These are phyloP conservation scores for Lenwebbia sp. DNA, from an alignment of 345 rosid genomes.

Conservation along the genomic window DNA sequence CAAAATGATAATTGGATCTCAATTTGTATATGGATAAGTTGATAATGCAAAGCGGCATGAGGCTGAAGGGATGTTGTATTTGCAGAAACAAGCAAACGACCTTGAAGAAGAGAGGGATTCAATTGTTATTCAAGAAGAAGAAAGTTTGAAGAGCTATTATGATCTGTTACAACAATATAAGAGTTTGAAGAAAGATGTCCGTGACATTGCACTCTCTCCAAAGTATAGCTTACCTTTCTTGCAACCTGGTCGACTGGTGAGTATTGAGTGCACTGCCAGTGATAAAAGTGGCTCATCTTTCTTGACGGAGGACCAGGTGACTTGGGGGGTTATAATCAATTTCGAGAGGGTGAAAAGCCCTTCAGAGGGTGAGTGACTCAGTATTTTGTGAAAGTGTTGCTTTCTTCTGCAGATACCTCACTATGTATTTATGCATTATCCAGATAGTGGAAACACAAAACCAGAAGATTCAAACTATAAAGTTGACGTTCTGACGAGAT, in stretches of 20 bases:
- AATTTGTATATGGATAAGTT: not conserved
- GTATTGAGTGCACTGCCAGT: conserved; percentile 39
- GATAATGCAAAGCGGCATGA: not conserved
- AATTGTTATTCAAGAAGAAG: conserved; percentile 86
- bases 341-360: conserved; percentile 55
- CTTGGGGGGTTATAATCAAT: conserved; percentile 85
- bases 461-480: conserved; percentile 71
- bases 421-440: conserved; percentile 3
- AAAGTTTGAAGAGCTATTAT: conserved; percentile 68
- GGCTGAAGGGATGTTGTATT: not conserved
- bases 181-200: conserved; percentile 66
- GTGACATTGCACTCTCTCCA: conserved; percentile 75
- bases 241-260: conserved; percentile 71
- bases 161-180: conserved; percentile 60
- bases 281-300: conserved; percentile 49
- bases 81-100: conserved; percentile 62
- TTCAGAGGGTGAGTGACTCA: conserved; percentile 47
- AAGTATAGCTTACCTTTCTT: conserved; percentile 74
- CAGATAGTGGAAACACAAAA: conserved; percentile 63
- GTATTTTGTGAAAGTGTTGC: not conserved
- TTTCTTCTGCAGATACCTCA: not conserved
- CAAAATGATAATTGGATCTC: not conserved
- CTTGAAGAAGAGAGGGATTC: conserved; percentile 86
- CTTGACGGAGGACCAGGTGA: conserved; percentile 50
- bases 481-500: conserved; percentile 79